Evolutionary conservation across 1,139 yeast species (phyloP).

Genomic region (Kurtzmaniella quercitrusa): DNA sequence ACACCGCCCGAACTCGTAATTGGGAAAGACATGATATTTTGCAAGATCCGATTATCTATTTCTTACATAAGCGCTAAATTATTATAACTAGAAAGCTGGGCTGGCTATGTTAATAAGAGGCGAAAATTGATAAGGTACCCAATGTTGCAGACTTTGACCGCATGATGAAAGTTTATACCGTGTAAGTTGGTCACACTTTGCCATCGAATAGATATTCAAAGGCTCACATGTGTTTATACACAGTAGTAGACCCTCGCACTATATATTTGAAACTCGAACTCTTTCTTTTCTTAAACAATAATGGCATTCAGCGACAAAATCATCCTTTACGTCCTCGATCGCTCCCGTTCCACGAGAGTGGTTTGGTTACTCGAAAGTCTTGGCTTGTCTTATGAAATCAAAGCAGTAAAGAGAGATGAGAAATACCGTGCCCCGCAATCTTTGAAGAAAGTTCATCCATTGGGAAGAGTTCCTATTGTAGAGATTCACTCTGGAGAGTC

Average conservation of each 20-base stretch:
- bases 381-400: constrained; percentile 38
- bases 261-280: not conserved
- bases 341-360: constrained; percentile 45
- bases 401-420: constrained; percentile 35
- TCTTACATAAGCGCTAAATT: not conserved
- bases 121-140: too few relatives aligned
- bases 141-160: too few relatives aligned
- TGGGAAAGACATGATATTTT: too few relatives aligned
- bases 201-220: too few relatives aligned
- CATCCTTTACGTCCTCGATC: constrained; percentile 33
- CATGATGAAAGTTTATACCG: too few relatives aligned
- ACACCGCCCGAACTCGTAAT: too few relatives aligned
- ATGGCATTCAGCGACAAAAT: constrained; percentile 8
- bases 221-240: too few relatives aligned
- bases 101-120: not conserved
- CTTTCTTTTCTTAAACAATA: not conserved
- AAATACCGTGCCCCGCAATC: constrained; percentile 19
- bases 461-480: constrained; percentile 33
- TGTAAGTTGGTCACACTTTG: too few relatives aligned
- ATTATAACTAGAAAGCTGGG: not conserved
- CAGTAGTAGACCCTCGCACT: too few relatives aligned
- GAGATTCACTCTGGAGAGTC: constrained; percentile 25
- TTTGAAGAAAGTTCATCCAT: constrained; percentile 16
- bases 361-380: constrained; percentile 49
- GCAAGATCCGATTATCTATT: too few relatives aligned